Base-by-base conservation (phyloP, 768 basidiomycete species). In the Hortiboletus flavorubellus region DNA sequence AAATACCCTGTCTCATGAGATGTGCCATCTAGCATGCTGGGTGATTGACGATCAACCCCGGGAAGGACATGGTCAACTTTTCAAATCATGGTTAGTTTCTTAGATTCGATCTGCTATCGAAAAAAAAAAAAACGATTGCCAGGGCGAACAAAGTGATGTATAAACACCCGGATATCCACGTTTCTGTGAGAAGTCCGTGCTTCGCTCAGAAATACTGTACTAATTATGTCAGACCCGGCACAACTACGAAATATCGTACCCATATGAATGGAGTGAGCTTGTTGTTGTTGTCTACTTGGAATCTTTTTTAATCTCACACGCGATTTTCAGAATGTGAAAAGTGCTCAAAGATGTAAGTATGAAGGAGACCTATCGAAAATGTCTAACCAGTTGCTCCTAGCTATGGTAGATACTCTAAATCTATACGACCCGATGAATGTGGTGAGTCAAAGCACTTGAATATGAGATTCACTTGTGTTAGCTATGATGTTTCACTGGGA, bases 11-110 rank as follows among this genome's bases (percentile, higher is more conserved):
- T 84, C 89, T 31, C 93, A 95, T 62, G 93, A 95, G 68, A 93
- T 94, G 91, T 94, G 92, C 63, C 93, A 94, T 73, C 70, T 95
- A 34, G 93, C 93, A 3, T 82, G 82, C 53, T 95, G 92, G 92
- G 74, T 90, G 23, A 89, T 95, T 52, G 82, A 87, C 65, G 73
- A 79, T 16, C 77, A 83, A 10, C 80, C 85, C 5, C 82, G 82
- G 54, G 89, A 91, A 67, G 80, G 79, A 8, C 91, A 94, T 60
- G 91, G 91, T 8, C 76, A 71, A 41, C 71, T 83, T 14, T 93
- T 86, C 73, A 89, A 88, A 64, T 68, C 67, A 46, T 93, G 91
- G 91, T 88, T 54, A 53, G 78, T 60, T 29, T 46, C 9, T 34
- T 50, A 44, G 29, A 18, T 35, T 46, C 18, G 21, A 50, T 51